phyloP scores from a whole-genome alignment of 2,329 filamentous ascomycete species.

The Hawksworthiomyces lignivorus region DNA sequence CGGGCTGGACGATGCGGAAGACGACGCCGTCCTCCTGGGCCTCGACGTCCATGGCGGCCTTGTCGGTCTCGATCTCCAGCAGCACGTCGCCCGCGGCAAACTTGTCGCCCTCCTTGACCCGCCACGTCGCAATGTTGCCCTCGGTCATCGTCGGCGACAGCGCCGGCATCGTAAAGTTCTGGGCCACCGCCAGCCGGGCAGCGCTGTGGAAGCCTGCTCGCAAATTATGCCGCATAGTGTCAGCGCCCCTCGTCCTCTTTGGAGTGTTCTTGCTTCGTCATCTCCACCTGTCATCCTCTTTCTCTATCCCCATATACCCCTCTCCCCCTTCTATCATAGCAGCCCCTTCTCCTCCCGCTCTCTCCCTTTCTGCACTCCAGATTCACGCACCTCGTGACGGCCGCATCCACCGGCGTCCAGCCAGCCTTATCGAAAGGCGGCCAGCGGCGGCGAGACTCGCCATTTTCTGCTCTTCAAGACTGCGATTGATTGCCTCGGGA shows the following conservation, averaged over 20 bases:
- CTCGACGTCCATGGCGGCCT: slow-evolving; percentile 91
- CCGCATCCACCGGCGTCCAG: slow-evolving; percentile 13
- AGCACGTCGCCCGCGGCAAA: slow-evolving; percentile 80
- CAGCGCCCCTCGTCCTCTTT: neutral
- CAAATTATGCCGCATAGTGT: neutral
- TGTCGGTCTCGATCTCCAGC: slow-evolving; percentile 89
- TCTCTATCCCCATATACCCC: too few species aligned
- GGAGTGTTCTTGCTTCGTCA: neutral
- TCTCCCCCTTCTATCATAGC: neutral
- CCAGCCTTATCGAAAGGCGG: slow-evolving; percentile 18
- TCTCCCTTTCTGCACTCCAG: neutral
- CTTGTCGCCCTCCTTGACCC: slow-evolving; percentile 77
- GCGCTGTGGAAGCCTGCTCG: slow-evolving; percentile 56
- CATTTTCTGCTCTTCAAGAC: slow-evolving; percentile 4
- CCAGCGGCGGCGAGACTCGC: slow-evolving; percentile 15
- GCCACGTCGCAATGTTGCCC: slow-evolving; percentile 80
- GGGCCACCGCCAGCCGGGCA: slow-evolving; percentile 58
- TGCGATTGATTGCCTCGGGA: too few species aligned
- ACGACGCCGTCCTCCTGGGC: slow-evolving; percentile 82
- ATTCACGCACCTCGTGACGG: slow-evolving; percentile 11
- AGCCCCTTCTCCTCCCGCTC: neutral
- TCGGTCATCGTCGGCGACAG: slow-evolving; percentile 92
- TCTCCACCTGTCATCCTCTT: too few species aligned
- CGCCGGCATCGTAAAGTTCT: slow-evolving; percentile 87
- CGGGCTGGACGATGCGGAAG: slow-evolving; percentile 69